Evolutionary conservation across 257 asterid species (phyloP).

Genomic region (Mentha longifolia): DNA sequence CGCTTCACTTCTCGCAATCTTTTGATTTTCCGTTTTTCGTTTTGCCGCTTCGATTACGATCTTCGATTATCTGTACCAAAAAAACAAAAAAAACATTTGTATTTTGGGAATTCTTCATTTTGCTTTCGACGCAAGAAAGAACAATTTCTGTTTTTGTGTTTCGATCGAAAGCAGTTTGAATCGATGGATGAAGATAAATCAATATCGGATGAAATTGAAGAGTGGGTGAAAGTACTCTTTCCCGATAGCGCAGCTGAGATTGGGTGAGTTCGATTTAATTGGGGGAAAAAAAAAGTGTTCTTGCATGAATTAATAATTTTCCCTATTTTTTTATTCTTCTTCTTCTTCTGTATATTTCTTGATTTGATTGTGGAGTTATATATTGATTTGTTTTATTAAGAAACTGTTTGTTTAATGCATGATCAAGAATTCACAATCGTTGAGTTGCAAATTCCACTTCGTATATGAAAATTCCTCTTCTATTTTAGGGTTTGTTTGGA

Average conservation of each 20-base stretch:
- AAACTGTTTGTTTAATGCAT: not conserved
- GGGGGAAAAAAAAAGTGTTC: not conserved
- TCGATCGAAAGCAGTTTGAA: not conserved
- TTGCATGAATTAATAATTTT: slow-evolving; percentile 20
- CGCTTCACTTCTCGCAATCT: not conserved
- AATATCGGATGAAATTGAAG: slow-evolving; percentile 31
- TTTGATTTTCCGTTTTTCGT: not conserved
- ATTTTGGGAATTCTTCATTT: not conserved
- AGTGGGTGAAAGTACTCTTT: slow-evolving; percentile 35
- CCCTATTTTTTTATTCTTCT: not conserved
- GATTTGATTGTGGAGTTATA: not conserved
- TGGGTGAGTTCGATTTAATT: slow-evolving; percentile 32
- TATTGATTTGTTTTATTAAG: slow-evolving; percentile 5
- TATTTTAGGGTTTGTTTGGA: not conserved
- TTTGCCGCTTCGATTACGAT: slow-evolving; percentile 3
- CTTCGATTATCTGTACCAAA: not conserved
- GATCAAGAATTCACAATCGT: not conserved
- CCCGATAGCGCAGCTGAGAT: slow-evolving; percentile 37
- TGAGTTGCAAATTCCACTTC: not conserved
- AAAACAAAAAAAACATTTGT: no score
- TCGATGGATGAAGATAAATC: slow-evolving; percentile 34
- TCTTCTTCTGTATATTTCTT: not conserved
- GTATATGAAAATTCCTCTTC: not conserved
- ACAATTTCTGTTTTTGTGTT: not conserved
- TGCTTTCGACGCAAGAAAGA: slow-evolving; percentile 9